Conservation (phyloP, 2,329 filamentous ascomycete genomes). For the Tolypocladium tundrense region DNA sequence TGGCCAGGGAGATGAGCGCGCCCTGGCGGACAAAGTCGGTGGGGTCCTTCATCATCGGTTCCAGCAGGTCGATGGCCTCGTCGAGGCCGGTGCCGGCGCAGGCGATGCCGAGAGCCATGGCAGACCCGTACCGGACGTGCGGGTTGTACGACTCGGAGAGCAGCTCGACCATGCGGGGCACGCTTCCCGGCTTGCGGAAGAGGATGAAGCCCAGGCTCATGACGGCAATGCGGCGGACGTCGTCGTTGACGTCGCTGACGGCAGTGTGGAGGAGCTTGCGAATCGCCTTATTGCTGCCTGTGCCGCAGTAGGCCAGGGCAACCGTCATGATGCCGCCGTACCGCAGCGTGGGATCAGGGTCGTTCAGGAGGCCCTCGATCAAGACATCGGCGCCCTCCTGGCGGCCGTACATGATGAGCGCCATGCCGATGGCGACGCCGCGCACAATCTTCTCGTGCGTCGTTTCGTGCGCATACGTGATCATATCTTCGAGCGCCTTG, state of each 20-base stretch:
- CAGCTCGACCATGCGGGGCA: constrained; percentile 97
- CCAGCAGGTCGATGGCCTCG: constrained; percentile 90
- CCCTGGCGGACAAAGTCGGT: constrained; percentile 97
- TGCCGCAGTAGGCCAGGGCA: constrained; percentile 92
- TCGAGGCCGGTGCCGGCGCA: constrained; percentile 93
- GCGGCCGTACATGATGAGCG: constrained; percentile 93
- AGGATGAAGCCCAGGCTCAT: constrained; percentile 98
- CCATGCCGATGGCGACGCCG: constrained; percentile 91
- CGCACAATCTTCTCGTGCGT: constrained; percentile 99
- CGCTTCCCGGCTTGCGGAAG: constrained; percentile 93
- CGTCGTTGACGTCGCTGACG: constrained; percentile 96
- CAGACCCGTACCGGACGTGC: constrained; percentile 93
- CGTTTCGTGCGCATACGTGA: constrained; percentile 93
- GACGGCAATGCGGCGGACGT: constrained; percentile 89
- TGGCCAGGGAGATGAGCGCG: constrained; percentile 83
- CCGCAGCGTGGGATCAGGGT: constrained; percentile 84
- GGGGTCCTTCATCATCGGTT: constrained; percentile 99
- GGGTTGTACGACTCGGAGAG: constrained; percentile 98
- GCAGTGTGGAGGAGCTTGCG: constrained; percentile 90
- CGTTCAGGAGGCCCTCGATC: constrained; percentile 85
- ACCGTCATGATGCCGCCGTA: constrained; percentile 99
- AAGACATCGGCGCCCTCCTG: constrained; percentile 92
- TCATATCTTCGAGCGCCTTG: constrained; percentile 91
- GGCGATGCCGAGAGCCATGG: constrained; percentile 96
- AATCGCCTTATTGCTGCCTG: constrained; percentile 96